phyloP scores from a whole-genome alignment of 805 yeast species.

The Pichia gijzeniarum region DNA sequence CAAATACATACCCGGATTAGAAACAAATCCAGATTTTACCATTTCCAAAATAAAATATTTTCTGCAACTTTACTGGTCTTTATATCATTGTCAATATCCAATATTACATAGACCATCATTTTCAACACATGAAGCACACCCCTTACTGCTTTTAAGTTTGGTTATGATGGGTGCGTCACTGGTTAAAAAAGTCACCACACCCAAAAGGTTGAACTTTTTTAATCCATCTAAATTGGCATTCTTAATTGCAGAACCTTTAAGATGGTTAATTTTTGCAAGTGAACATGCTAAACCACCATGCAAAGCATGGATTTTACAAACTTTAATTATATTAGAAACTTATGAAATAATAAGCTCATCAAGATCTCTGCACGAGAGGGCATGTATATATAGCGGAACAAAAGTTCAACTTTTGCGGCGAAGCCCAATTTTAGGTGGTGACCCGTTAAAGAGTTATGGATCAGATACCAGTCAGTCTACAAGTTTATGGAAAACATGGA shows the following conservation, averaged over 20 bases:
- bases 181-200: slow-evolving; percentile 8
- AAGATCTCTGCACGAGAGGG: slow-evolving; percentile 43
- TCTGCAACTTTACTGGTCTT: slow-evolving; percentile 41
- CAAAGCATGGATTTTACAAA: slow-evolving; percentile 44
- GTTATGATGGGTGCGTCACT: slow-evolving; percentile 46
- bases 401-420: slow-evolving; percentile 45
- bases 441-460: slow-evolving; percentile 30
- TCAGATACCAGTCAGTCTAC: slow-evolving; percentile 22
- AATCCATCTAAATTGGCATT: slow-evolving; percentile 27
- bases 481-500: slow-evolving; percentile 50
- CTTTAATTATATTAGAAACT: slow-evolving; percentile 41
- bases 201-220: slow-evolving; percentile 8
- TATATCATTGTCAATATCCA: slow-evolving; percentile 50
- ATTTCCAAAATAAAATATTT: slow-evolving; percentile 17
- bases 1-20: slow-evolving; percentile 17
- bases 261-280: slow-evolving; percentile 40
- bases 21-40: slow-evolving; percentile 19
- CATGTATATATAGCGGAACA: slow-evolving; percentile 45
- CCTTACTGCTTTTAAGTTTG: slow-evolving; percentile 48
- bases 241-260: slow-evolving; percentile 36
- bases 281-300: slow-evolving; percentile 40
- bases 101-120: slow-evolving; percentile 44
- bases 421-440: slow-evolving; percentile 41
- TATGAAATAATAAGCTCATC: slow-evolving; percentile 40
- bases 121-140: slow-evolving; percentile 43